A percentile compares a stretch with the other conserved stretches of the same genome.
Conservation (phyloP, 2,329 filamentous ascomycete genomes). For the Teratosphaeria destructans region DNA sequence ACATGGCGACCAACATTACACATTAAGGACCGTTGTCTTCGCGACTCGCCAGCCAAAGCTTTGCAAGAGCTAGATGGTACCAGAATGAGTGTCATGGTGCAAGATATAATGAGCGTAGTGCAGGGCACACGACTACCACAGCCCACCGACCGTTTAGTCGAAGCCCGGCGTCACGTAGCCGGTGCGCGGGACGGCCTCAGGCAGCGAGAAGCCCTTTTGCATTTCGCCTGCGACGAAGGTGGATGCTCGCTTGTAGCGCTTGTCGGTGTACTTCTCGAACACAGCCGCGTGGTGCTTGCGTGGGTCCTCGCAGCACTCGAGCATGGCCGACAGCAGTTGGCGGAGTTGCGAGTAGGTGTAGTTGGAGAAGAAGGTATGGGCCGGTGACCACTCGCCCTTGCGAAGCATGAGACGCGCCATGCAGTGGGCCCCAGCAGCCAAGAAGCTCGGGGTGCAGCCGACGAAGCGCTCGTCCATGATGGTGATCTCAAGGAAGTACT, state of each 20-base stretch:
- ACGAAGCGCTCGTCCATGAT: conserved; percentile 98
- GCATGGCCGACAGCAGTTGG: conserved; percentile 63
- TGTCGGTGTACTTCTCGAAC: conserved; percentile 84
- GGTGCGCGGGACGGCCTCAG: conserved; percentile 13
- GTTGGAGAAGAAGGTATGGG: conserved; percentile 84
- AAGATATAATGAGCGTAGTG: not conserved
- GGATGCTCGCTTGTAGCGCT: conserved; percentile 76
- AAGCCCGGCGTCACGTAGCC: not conserved
- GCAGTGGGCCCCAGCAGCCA: conserved; percentile 86
- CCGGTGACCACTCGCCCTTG: conserved; percentile 78
- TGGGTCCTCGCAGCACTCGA: conserved; percentile 79
- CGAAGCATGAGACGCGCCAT: conserved; percentile 77
- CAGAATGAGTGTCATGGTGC: conserved; percentile 2
- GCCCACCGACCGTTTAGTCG: conserved; percentile 2
- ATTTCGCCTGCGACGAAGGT: conserved; percentile 69
- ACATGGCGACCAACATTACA: not conserved
- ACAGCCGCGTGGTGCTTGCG: conserved; percentile 75
- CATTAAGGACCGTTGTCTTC: not conserved
- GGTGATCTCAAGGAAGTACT: conserved; percentile 94
- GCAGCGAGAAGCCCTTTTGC: conserved; percentile 47
- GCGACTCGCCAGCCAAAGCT: not conserved
- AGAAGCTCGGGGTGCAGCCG: conserved; percentile 76
- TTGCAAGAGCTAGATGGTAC: conserved; percentile 1
- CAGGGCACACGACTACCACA: conserved; percentile 2
- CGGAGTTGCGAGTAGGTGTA: conserved; percentile 82